Conservation (phyloP, 768 basidiomycete genomes). For the Ramaria sp. region DNA sequence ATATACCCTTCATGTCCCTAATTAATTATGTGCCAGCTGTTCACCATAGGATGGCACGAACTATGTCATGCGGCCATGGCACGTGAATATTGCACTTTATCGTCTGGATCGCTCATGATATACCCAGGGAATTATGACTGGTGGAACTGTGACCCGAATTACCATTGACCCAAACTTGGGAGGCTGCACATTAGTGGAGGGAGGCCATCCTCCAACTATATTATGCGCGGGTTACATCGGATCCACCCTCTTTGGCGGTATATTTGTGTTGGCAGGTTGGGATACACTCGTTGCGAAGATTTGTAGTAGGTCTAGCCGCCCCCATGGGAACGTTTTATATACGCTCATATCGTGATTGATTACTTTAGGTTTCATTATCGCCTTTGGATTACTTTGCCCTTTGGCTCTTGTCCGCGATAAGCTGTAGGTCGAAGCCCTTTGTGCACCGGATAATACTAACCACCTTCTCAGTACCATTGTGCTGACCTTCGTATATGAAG, state of each 20-base stretch:
- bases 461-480: slow-evolving; percentile 59
- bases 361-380: slow-evolving; percentile 53
- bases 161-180: slow-evolving; percentile 81
- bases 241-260: slow-evolving; percentile 69
- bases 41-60: slow-evolving; percentile 86
- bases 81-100: slow-evolving; percentile 20
- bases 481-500: slow-evolving; percentile 76
- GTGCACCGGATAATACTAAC: not conserved
- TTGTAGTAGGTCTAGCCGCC: slow-evolving; percentile 43
- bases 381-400: slow-evolving; percentile 77
- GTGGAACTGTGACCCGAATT: slow-evolving; percentile 67
- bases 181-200: slow-evolving; percentile 61
- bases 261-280: slow-evolving; percentile 78
- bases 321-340: not conserved
- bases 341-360: not conserved
- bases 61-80: slow-evolving; percentile 75
- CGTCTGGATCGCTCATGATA: not conserved
- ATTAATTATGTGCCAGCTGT: slow-evolving; percentile 27
- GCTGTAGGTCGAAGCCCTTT: slow-evolving; percentile 42
- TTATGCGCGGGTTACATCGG: slow-evolving; percentile 76
- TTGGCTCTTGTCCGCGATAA: slow-evolving; percentile 83
- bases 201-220: slow-evolving; percentile 61
- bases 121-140: slow-evolving; percentile 61
- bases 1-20: not conserved
- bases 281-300: slow-evolving; percentile 88